Evolutionary conservation across 441 rosid genomes (phyloP), one percentile per base, ranked within the genome.

Genomic region (Corymbia citriodora): DNA sequence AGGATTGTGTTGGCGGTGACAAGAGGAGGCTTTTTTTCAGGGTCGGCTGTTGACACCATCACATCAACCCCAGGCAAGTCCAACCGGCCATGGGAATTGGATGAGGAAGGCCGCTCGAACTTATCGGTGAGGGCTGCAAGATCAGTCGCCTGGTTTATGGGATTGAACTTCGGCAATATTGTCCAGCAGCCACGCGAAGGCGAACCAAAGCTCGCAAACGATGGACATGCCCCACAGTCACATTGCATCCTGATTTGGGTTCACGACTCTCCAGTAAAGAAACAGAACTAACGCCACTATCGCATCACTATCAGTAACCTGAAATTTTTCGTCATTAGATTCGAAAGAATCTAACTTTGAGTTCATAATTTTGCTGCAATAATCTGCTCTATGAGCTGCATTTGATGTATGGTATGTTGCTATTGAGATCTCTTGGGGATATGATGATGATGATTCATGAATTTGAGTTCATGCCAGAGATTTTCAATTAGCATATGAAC

Each of bases 161-260:
- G 99, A 88, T 96, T 96, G 89, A 97, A 91, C 93, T 97, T 97
- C 1, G 99, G 98, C 13, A 97, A 95, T 63, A 95, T 33, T 92
- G 85, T 97, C 98, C 9, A 97, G 93, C 55, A 97, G 87, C 99
- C 99, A 97, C 18, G 99, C 96, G 91, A 97, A 96, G 15, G 98
- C 97, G 29, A 97, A 97, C 99, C 99, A 97, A 63, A 94, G 49
- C 94, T 97, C 99, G 27, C 99, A 97, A 70, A 96, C 95, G 21
- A 94, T 91, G 4, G 99, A 97, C 86, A 97, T 65, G 2, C 93
- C 99, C 99, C 99, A 97, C 33, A 97, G 92, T 98, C 98, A 96
- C 92, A 95, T 93, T 48, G 99, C 99, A 55, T 97, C 99, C 52
- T 90, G 91, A 57, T 97, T 97, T 2, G 99, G 98, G 87, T 97